phyloP scores from a whole-genome alignment of 140 eudicot species.

The Cichorium intybus region DNA sequence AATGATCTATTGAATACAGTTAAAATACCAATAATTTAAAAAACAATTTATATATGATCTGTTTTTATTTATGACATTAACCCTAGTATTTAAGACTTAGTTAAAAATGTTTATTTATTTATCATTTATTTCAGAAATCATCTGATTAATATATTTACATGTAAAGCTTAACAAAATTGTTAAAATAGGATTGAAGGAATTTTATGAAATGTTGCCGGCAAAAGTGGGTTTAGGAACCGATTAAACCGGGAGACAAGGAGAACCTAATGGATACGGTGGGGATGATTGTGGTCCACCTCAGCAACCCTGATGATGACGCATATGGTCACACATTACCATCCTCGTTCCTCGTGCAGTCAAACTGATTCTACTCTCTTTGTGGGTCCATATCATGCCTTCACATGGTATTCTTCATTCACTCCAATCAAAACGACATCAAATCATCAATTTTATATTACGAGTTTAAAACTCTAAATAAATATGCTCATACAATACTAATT shows the following conservation, averaged over 20 bases:
- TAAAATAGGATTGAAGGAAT: not conserved
- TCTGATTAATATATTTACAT: too few species aligned
- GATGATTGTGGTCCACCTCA: constrained; percentile 28
- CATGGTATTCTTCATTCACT: constrained; percentile 21
- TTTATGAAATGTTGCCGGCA: constrained; percentile 24
- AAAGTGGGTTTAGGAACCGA: constrained; percentile 30
- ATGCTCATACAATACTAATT: too few species aligned
- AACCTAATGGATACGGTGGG: constrained; percentile 20
- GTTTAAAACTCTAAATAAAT: too few species aligned
- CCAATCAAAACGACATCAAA: constrained; percentile 14
- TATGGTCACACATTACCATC: constrained; percentile 27
- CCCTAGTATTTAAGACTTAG: too few species aligned
- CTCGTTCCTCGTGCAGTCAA: constrained; percentile 43
- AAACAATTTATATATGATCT: too few species aligned
- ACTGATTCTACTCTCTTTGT: constrained; percentile 20
- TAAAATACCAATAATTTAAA: too few species aligned
- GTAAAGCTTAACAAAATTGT: not conserved
- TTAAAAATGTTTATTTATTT: too few species aligned
- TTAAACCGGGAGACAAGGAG: constrained; percentile 22
- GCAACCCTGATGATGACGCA: constrained; percentile 20
- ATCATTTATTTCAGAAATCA: too few species aligned
- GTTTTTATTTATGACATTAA: too few species aligned
- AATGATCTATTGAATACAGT: too few species aligned
- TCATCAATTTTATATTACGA: constrained; percentile 2
- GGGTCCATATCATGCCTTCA: constrained; percentile 23